Evolutionary conservation across 1,139 yeast species (phyloP), one percentile per base, ranked within the genome.

Genomic region (Kluyveromyces sp.): DNA sequence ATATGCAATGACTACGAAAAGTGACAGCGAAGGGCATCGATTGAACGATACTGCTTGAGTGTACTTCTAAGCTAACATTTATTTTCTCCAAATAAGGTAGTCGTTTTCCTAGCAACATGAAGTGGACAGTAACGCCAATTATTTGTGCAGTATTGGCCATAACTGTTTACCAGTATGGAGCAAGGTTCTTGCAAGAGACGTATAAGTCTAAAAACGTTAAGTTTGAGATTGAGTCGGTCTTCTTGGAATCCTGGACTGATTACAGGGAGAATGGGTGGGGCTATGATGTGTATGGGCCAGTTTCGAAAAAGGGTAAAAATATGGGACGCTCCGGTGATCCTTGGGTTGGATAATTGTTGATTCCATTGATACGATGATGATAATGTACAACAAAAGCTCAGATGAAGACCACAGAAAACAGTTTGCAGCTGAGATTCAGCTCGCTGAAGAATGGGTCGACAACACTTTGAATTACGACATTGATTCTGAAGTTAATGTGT

Each of bases 341-440:
- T 67, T 90, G 55, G 98, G 98, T 2, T 90, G 97, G 97, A 86
- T 90, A 64, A 83, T 90, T 57, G 95, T 90, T 5, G 97, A 90
- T 64, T 75, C 95, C 1, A 66, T 92, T 47, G 97, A 92, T 60
- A 86, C 97, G 0, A 68, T 90, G 71, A 74, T 80, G 70, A 56
- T 90, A 31, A 89, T 90, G 96, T 89, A 78, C 33, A 76, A 88
- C 45, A 69, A 75, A 7, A 82, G 81, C 26, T 70, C 81, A 36
- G 67, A 65, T 26, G 71, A 76, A 33, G 15, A 7, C 15, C 89
- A 95, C n/a, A 74, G 76, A 47, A 62, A 74, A 3, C 85, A 95
- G 89, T 83, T 90, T 48, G 33, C 46, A n/a, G 80, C 78, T 25
- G 88, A 86, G 57, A 72, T 86, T 37, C 67, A 65, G 31, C 72